Evolutionary conservation across 768 basidiomycete genomes (phyloP).

Genomic region (Pulveroboletus sp.): DNA sequence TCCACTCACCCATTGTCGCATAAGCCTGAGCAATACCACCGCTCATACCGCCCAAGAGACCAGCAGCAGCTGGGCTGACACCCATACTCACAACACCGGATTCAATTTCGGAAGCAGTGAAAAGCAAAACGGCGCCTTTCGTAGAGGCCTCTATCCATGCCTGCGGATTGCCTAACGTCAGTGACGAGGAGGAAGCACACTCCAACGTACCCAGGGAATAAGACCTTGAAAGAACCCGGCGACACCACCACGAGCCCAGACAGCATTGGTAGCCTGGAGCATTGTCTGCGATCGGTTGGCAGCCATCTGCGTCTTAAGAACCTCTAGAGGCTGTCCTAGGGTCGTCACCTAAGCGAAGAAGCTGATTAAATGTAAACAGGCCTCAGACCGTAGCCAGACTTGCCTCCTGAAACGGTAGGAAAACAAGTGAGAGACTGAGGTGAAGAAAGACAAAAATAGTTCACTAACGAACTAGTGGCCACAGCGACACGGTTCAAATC

Average conservation of each 20-base stretch:
- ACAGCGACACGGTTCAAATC: background rate
- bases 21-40: slow-evolving; percentile 98
- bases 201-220: slow-evolving; percentile 86
- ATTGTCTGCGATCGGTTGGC: slow-evolving; percentile 92
- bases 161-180: slow-evolving; percentile 37
- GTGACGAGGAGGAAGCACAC: background rate
- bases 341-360: slow-evolving; percentile 76
- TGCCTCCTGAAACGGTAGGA: slow-evolving; percentile 58
- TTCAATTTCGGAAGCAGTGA: slow-evolving; percentile 95
- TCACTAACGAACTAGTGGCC: slow-evolving; percentile 44
- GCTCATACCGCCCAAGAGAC: slow-evolving; percentile 94
- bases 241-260: slow-evolving; percentile 90
- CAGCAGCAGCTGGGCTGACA: slow-evolving; percentile 76
- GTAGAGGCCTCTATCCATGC: slow-evolving; percentile 99
- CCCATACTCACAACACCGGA: slow-evolving; percentile 60
- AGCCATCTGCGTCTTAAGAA: slow-evolving; percentile 99
- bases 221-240: slow-evolving; percentile 95
- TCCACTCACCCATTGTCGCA: slow-evolving; percentile 94
- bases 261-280: slow-evolving; percentile 77
- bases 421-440: slow-evolving; percentile 12
- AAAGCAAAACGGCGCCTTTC: slow-evolving; percentile 94
- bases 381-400: slow-evolving; percentile 31
- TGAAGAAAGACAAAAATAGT: background rate
- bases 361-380: background rate
- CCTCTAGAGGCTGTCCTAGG: slow-evolving; percentile 96